These are phyloP conservation scores for Dissophora globulifera DNA, from an alignment of 192 early-diverging fungal species.

Conservation along the genomic window DNA sequence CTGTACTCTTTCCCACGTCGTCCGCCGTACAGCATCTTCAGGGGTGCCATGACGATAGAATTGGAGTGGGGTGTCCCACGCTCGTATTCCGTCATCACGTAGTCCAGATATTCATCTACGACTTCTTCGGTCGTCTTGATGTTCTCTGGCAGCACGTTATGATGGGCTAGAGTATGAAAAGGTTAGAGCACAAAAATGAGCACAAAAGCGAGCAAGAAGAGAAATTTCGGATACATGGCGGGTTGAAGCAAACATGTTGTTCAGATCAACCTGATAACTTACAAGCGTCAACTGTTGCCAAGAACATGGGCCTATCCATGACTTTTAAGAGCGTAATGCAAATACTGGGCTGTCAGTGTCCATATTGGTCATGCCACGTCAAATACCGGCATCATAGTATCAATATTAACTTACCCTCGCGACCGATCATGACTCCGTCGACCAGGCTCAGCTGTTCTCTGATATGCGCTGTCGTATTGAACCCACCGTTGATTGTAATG, in stretches of 20 bases:
- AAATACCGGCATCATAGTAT: too few species aligned
- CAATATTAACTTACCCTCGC: slow-evolving; percentile 58
- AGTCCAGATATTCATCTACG: slow-evolving; percentile 50
- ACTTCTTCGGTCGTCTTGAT: slow-evolving; percentile 44
- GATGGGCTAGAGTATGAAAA: slow-evolving; percentile 18
- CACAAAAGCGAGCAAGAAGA: background rate
- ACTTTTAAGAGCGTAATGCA: slow-evolving; percentile 38
- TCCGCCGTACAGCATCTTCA: slow-evolving; percentile 57
- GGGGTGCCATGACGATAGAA: slow-evolving; percentile 51
- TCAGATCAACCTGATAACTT: background rate
- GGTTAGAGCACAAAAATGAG: background rate
- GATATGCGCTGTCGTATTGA: slow-evolving; percentile 61
- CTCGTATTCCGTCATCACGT: slow-evolving; percentile 35
- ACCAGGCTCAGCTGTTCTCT: slow-evolving; percentile 57
- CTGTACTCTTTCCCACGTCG: slow-evolving; percentile 48
- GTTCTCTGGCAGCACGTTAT: slow-evolving; percentile 20
- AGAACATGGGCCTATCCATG: slow-evolving; percentile 74
- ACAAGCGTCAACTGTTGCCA: slow-evolving; percentile 67
- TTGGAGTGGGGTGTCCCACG: slow-evolving; percentile 49
- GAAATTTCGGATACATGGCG: too few species aligned
- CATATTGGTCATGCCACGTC: too few species aligned
- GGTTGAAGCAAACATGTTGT: too few species aligned
- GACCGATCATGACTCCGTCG: slow-evolving; percentile 79
- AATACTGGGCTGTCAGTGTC: too few species aligned
- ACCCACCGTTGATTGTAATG: slow-evolving; percentile 76